Evolutionary conservation across 1,139 yeast genomes (phyloP).

Genomic region (Lodderomyces jiufengensis): DNA sequence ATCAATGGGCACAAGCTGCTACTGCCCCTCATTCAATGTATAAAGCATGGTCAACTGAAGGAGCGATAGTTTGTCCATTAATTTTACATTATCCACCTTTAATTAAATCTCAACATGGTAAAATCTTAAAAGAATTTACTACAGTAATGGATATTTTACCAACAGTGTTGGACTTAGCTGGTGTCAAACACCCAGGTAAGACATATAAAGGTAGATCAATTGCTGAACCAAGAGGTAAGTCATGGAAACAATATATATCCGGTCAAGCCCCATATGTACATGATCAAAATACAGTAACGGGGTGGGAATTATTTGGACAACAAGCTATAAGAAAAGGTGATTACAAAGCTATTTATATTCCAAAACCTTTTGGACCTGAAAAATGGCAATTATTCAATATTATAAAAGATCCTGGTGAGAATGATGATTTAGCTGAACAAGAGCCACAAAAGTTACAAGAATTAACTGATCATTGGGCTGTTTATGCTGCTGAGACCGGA

Average conservation of each 20-base stretch:
- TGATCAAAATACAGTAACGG: slow-evolving; percentile 46
- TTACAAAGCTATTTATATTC: slow-evolving; percentile 47
- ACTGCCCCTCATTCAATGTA: slow-evolving; percentile 54
- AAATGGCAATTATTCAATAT: slow-evolving; percentile 50
- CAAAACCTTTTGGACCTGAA: slow-evolving; percentile 47
- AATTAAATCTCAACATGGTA: slow-evolving; percentile 17
- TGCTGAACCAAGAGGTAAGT: slow-evolving; percentile 37
- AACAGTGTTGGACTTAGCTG: slow-evolving; percentile 48
- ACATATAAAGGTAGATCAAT: slow-evolving; percentile 36
- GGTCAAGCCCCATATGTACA: slow-evolving; percentile 30
- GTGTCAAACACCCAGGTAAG: slow-evolving; percentile 41
- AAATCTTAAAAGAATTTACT: slow-evolving; percentile 35
- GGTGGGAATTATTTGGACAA: slow-evolving; percentile 58
- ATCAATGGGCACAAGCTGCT: slow-evolving; percentile 66
- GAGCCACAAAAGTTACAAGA: slow-evolving; percentile 34
- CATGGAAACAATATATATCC: slow-evolving; percentile 34
- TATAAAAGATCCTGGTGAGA: slow-evolving; percentile 46
- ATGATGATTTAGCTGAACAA: slow-evolving; percentile 32
- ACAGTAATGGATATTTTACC: slow-evolving; percentile 61
- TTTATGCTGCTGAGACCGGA: slow-evolving; percentile 54
- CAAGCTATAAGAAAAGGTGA: slow-evolving; percentile 52
- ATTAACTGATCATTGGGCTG: slow-evolving; percentile 47
- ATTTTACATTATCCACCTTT: slow-evolving; percentile 40
- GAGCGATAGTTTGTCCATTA: slow-evolving; percentile 55
- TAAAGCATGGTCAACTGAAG: slow-evolving; percentile 52